Base-by-base conservation (phyloP, 2,329 filamentous ascomycete species). In the Corinectria fuckeliana region DNA sequence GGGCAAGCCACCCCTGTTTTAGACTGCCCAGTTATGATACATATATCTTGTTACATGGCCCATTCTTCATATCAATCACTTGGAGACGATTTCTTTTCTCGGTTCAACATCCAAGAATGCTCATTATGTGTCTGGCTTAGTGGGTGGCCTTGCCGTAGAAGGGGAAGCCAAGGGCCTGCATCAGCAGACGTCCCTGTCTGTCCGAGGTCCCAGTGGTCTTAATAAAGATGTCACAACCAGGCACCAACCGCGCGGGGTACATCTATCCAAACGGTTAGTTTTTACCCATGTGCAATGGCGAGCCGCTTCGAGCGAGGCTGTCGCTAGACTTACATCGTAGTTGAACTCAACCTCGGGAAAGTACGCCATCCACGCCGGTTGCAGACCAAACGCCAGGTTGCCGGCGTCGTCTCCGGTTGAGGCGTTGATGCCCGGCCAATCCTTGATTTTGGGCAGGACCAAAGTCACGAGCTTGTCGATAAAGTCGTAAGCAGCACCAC, bases 281-380 rank as follows among this genome's bases (percentile, higher is more conserved):
- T 23, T 32, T 45, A 20, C 8, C 8, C 16, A 21, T 6, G 11
- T 28, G 41, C 16, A 61, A 26, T 14, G 2, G 34, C 41, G 25
- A 20, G 13, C 34, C 54, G 8, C 7, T 58, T 39, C 20, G 13
- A 42, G 39, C 21, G 14, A 41, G 13, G 25, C 3, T n/a, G 13
- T 14, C 9, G 20, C 13, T 20, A 48, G 42, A 85, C 91, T 84
- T 79, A 96, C 92, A 78, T 96, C 92, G 73, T 95, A 97, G 80
- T 97, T 97, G 69, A 92, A 87, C 77, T 97, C 93, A 44, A 99
- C 86, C 80, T 99, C 95, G 0, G 95, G 95, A 79, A 98, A 99
- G 65, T 91, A 81, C 50, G 90, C 87, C 70, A 97, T 87, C 67
- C 90, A 87, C 58, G 92, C 88, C 5, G 89, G 82, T 13, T 83